Conservation (phyloP, 148 eudicot genomes). For the Hydrangea macrophylla region DNA sequence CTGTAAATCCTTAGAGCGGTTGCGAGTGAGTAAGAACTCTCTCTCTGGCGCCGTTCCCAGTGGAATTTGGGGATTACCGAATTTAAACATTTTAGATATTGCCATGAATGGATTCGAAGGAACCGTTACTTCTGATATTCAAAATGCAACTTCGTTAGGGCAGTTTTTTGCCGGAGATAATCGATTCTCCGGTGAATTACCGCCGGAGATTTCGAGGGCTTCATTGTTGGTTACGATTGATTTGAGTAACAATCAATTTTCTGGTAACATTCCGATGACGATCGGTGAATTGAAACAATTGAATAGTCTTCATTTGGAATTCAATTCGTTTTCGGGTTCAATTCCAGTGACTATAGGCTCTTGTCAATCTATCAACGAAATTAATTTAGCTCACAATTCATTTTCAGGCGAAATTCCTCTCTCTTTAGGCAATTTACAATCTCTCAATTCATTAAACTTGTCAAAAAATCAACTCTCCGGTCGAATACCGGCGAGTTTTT, state of each 20-base stretch:
- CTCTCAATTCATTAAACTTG: slow-evolving; percentile 62
- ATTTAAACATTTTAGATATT: slow-evolving; percentile 54
- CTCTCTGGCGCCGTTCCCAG: slow-evolving; percentile 71
- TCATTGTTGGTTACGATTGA: slow-evolving; percentile 38
- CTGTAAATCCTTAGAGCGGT: slow-evolving; percentile 60
- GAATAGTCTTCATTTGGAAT: slow-evolving; percentile 45
- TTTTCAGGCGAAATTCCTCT: slow-evolving; percentile 63
- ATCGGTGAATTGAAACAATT: slow-evolving; percentile 51
- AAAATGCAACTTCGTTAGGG: slow-evolving; percentile 43
- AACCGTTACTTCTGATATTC: slow-evolving; percentile 44
- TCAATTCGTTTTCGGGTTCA: slow-evolving; percentile 56
- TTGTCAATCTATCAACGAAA: slow-evolving; percentile 51
- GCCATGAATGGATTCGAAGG: slow-evolving; percentile 61
- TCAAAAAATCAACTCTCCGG: slow-evolving; percentile 70
- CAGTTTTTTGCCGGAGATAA: slow-evolving; percentile 43
- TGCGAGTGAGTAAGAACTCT: slow-evolving; percentile 71
- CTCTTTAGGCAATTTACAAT: slow-evolving; percentile 56
- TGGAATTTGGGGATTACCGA: slow-evolving; percentile 81
- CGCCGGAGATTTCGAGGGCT: slow-evolving; percentile 51
- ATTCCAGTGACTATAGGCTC: slow-evolving; percentile 59
- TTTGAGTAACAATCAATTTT: slow-evolving; percentile 45
- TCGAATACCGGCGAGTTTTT: slow-evolving; percentile 51
- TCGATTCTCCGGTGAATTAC: slow-evolving; percentile 56
- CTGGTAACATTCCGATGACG: slow-evolving; percentile 46
- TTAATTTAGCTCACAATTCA: slow-evolving; percentile 59